These are phyloP conservation scores for Diaporthe vaccinii DNA, from an alignment of 2,329 filamentous ascomycete genomes.

Conservation along the genomic window DNA sequence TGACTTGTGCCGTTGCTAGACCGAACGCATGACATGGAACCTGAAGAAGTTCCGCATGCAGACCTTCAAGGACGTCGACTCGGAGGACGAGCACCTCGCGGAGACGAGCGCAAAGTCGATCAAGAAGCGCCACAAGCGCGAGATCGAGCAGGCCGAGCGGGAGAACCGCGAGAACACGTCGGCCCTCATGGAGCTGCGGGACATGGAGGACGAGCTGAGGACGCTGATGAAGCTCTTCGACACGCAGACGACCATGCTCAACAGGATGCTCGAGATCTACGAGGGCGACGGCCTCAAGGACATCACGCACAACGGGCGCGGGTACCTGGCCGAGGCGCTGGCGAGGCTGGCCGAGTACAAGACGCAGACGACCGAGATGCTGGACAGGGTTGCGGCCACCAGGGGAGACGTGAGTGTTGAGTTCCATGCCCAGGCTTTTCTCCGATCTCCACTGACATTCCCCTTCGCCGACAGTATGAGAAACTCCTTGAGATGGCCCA, in stretches of 20 bases:
- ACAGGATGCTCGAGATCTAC: slow-evolving; percentile 61
- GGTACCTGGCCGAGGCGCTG: slow-evolving; percentile 67
- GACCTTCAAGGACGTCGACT: slow-evolving; percentile 61
- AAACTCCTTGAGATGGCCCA: slow-evolving; percentile 77
- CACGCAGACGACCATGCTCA: slow-evolving; percentile 66
- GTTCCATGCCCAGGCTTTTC: too few species aligned
- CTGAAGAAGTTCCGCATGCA: slow-evolving; percentile 73
- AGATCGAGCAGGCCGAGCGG: slow-evolving; percentile 60
- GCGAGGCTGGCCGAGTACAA: slow-evolving; percentile 67
- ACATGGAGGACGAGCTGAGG: slow-evolving; percentile 74
- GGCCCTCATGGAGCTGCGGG: slow-evolving; percentile 71
- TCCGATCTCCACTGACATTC: slow-evolving; percentile 49
- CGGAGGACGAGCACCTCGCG: slow-evolving; percentile 51
- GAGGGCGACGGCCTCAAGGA: slow-evolving; percentile 56
- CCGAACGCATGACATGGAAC: slow-evolving; percentile 72
- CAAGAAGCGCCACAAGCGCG: slow-evolving; percentile 57
- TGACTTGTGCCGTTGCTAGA: slow-evolving; percentile 53
- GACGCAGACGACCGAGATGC: slow-evolving; percentile 68
- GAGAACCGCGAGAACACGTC: slow-evolving; percentile 75
- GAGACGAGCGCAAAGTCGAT: slow-evolving; percentile 57
- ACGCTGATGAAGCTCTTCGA: slow-evolving; percentile 70
- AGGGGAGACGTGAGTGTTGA: slow-evolving; percentile 69
- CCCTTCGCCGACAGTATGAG: slow-evolving; percentile 63
- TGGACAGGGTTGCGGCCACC: slow-evolving; percentile 67
- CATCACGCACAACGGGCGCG: slow-evolving; percentile 60